Evolutionary conservation across 345 rosid genomes (phyloP).

Genomic region (Eutrema heterophyllum): DNA sequence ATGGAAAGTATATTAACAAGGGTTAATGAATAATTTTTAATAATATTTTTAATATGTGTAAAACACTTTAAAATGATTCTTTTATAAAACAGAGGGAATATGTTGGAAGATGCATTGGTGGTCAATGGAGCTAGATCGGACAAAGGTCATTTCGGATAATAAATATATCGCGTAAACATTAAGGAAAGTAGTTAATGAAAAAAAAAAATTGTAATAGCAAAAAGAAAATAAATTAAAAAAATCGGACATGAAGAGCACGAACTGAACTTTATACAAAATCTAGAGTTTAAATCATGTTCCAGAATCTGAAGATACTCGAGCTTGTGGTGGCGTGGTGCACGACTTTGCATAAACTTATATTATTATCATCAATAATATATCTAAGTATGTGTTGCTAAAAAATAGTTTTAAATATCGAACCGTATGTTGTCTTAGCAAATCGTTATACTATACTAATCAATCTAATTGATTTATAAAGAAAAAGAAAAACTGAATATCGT

Average conservation of each 20-base stretch:
- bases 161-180: background rate
- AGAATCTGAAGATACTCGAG: background rate
- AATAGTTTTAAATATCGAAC: background rate
- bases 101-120: background rate
- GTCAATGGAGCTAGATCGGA: background rate
- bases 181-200: background rate
- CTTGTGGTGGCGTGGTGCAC: background rate
- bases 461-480: background rate
- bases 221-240: background rate
- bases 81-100: background rate
- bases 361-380: background rate
- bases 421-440: background rate
- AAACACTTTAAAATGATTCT: too few species aligned
- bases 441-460: background rate
- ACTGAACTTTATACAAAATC: background rate
- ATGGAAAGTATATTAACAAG: too few species aligned
- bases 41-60: too few species aligned
- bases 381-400: background rate
- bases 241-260: slow-evolving; percentile 20
- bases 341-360: background rate
- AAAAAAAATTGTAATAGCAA: background rate
- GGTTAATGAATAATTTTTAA: too few species aligned
- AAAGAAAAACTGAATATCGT: background rate
- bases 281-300: background rate
- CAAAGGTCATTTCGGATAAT: background rate